Conservation (phyloP, 2,329 filamentous ascomycete genomes). For the Ceratocystis destructans region DNA sequence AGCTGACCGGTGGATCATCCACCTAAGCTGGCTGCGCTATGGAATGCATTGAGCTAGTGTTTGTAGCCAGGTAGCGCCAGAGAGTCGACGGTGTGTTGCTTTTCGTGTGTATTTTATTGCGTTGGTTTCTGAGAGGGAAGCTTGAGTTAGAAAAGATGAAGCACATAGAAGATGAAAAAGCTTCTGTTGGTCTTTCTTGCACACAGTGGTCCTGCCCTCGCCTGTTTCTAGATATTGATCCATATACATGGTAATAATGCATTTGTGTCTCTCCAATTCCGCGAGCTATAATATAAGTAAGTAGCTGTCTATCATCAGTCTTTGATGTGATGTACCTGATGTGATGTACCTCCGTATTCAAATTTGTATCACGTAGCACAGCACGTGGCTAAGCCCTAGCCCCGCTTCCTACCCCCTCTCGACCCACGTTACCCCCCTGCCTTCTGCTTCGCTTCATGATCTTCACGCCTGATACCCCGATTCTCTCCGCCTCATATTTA, state of each 20-base stretch:
- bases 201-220: neutral
- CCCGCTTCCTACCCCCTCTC: neutral
- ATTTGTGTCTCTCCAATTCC: neutral
- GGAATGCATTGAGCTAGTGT: neutral
- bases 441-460: too few relatives aligned
- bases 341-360: neutral
- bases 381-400: neutral
- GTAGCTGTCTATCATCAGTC: neutral
- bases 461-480: constrained; percentile 6
- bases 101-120: neutral
- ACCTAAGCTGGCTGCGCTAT: constrained; percentile 22
- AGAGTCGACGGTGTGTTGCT: neutral
- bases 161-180: neutral
- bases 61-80: neutral
- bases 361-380: neutral
- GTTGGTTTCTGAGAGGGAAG: neutral
- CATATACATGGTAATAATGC: neutral
- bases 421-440: neutral
- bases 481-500: constrained; percentile 28
- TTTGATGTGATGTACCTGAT: neutral
- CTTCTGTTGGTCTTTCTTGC: neutral
- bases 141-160: neutral
- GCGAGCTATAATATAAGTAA: neutral
- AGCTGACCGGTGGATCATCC: constrained; percentile 27
- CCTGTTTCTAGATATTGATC: constrained; percentile 8